These are phyloP conservation scores for Sugiyamaella pinicola DNA, from an alignment of 1,139 yeast genomes.

Conservation along the genomic window DNA sequence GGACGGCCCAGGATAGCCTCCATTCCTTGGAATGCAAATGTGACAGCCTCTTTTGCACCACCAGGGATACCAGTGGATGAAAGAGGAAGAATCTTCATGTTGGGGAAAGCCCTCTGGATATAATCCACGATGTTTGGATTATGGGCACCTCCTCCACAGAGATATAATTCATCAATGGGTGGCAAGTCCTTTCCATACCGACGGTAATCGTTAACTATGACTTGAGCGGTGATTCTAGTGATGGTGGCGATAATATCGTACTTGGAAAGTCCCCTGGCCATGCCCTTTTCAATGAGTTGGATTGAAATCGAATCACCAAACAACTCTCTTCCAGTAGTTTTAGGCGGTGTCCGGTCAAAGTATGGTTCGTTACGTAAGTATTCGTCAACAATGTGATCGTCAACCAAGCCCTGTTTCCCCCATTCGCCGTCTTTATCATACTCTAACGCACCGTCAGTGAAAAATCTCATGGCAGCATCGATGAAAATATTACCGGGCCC, in stretches of 20 bases:
- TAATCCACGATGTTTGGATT: constrained; percentile 29
- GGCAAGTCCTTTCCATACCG: constrained; percentile 21
- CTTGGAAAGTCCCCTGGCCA: constrained; percentile 23
- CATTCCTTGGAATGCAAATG: constrained; percentile 31
- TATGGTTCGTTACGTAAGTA: constrained; percentile 26
- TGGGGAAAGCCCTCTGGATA: constrained; percentile 26
- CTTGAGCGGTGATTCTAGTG: constrained; percentile 30
- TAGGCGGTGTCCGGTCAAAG: constrained; percentile 26
- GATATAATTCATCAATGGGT: constrained; percentile 28
- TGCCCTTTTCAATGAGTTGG: constrained; percentile 25
- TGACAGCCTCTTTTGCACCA: constrained; percentile 30
- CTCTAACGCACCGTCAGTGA: constrained; percentile 27
- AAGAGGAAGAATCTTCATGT: constrained; percentile 24
- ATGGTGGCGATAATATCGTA: constrained; percentile 31
- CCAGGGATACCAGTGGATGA: constrained; percentile 26
- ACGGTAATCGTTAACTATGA: constrained; percentile 28
- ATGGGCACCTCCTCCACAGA: constrained; percentile 31
- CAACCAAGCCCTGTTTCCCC: constrained; percentile 28
- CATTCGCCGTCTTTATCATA: constrained; percentile 29
- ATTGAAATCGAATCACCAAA: constrained; percentile 27
- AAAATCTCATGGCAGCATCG: constrained; percentile 31
- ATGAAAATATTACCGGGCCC: constrained; percentile 32
- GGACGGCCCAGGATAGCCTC: constrained; percentile 31
- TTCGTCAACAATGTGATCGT: constrained; percentile 25
- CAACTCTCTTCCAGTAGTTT: constrained; percentile 31